Evolutionary conservation across 495 filamentous ascomycete genomes (phyloP).

Genomic region (Penicillium desertorum): DNA sequence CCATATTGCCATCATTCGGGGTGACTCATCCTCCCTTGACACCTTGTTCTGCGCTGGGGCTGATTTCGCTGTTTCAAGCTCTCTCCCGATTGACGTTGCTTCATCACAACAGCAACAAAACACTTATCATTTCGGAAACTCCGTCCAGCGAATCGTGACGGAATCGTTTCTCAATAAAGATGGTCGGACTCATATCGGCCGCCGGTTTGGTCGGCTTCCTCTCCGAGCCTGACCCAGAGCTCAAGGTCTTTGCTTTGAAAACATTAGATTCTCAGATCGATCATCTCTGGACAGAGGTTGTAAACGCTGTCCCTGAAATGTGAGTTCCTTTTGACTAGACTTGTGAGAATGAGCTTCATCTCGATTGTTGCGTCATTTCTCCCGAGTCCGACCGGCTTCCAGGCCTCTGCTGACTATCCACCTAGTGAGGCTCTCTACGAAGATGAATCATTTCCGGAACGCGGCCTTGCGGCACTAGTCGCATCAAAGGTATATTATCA

Average conservation of each 20-base stretch:
- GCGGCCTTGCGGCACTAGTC: constrained; percentile 90
- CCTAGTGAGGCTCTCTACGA: constrained; percentile 94
- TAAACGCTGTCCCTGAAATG: constrained; percentile 89
- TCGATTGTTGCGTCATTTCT: constrained; percentile 9
- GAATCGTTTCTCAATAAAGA: constrained; percentile 41
- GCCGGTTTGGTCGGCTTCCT: constrained; percentile 94
- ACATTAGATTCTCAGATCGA: constrained; percentile 94
- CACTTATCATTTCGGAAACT: constrained; percentile 18
- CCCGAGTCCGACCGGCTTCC: constrained; percentile 5
- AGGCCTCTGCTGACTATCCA: constrained; percentile 19
- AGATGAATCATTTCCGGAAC: constrained; percentile 90
- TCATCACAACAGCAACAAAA: constrained; percentile 37
- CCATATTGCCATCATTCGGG: constrained; percentile 17
- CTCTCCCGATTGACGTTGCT: constrained; percentile 40
- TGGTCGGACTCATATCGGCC: constrained; percentile 93
- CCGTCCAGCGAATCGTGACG: constrained; percentile 15
- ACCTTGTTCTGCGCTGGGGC: constrained; percentile 18
- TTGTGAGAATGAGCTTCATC: neutral
- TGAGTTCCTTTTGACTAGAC: constrained; percentile 46
- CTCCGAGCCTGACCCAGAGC: constrained; percentile 86
- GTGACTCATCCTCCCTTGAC: constrained; percentile 11
- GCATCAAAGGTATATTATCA: constrained; percentile 98
- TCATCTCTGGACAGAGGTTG: constrained; percentile 95
- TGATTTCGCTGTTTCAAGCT: constrained; percentile 33
- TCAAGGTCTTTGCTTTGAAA: constrained; percentile 91